Conservation (phyloP, 179 eudicot genomes). For the Amaranthus tricolor region DNA sequence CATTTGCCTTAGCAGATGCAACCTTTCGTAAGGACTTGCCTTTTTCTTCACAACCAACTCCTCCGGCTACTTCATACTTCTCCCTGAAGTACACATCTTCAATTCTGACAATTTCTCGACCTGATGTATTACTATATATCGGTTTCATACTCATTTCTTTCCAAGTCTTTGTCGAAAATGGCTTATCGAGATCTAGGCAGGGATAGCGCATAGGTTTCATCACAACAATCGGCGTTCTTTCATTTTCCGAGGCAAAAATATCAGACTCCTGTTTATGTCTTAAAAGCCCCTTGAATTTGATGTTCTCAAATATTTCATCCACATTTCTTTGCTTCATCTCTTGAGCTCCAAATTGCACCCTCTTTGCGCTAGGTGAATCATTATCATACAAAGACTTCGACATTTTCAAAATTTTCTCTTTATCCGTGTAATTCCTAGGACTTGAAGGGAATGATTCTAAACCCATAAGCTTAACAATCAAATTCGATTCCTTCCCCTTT, state of each 20-base stretch:
- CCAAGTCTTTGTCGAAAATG: slow-evolving; percentile 16
- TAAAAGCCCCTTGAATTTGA: slow-evolving; percentile 60
- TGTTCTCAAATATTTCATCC: slow-evolving; percentile 49
- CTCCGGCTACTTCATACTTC: slow-evolving; percentile 24
- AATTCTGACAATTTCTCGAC: slow-evolving; percentile 12
- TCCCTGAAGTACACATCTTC: slow-evolving; percentile 25
- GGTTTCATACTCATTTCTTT: slow-evolving; percentile 23
- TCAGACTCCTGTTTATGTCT: slow-evolving; percentile 32
- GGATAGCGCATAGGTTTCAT: slow-evolving; percentile 52
- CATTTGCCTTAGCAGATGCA: slow-evolving; percentile 32
- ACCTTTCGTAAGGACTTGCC: slow-evolving; percentile 19
- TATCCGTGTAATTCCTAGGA: slow-evolving; percentile 30
- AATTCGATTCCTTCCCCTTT: slow-evolving; percentile 43
- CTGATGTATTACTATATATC: slow-evolving; percentile 28
- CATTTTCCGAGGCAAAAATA: slow-evolving; percentile 24
- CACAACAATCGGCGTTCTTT: slow-evolving; percentile 65
- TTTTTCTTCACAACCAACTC: slow-evolving; percentile 17
- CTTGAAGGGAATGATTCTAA: slow-evolving; percentile 45
- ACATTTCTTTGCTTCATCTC: slow-evolving; percentile 40
- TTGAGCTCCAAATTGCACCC: slow-evolving; percentile 33
- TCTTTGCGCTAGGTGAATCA: slow-evolving; percentile 50
- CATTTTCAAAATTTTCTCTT: slow-evolving; percentile 26
- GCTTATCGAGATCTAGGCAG: slow-evolving; percentile 23
- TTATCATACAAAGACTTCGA: slow-evolving; percentile 43
- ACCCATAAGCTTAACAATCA: slow-evolving; percentile 89